These are phyloP conservation scores for Amesomyces nigricolor DNA, from an alignment of 2,329 filamentous ascomycete genomes.

Conservation along the genomic window DNA sequence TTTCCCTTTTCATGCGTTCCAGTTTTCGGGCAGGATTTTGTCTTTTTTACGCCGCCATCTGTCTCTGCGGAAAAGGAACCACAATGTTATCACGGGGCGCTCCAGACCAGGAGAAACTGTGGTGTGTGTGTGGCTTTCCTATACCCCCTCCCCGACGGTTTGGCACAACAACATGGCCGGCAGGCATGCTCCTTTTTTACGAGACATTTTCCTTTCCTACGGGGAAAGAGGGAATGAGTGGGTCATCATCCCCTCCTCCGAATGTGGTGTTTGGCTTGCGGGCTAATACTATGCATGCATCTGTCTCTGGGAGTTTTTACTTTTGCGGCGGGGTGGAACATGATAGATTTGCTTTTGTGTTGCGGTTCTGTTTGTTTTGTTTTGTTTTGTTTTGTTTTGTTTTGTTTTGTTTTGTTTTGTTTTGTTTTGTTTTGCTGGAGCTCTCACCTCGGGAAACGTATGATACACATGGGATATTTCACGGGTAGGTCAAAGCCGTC, in stretches of 20 bases:
- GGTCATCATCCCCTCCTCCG: background rate
- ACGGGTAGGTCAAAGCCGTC: conserved; percentile 9
- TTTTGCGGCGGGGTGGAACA: conserved; percentile 8
- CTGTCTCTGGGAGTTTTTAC: conserved; percentile 7
- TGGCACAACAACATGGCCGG: background rate
- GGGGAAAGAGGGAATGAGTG: background rate
- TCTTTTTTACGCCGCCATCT: background rate
- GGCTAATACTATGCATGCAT: conserved; percentile 15
- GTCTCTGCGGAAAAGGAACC: background rate
- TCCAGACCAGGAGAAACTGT: background rate
- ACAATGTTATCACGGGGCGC: background rate
- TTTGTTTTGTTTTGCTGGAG: background rate
- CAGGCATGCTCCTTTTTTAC: background rate
- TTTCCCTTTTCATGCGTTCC: too few species aligned
- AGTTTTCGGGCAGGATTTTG: background rate
- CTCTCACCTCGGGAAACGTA: background rate
- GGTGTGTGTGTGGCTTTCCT: background rate
- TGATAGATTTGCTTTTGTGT: conserved; percentile 14
- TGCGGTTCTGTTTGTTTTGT: background rate
- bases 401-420: too few species aligned
- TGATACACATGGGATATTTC: conserved; percentile 10
- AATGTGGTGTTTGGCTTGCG: background rate
- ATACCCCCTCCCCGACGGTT: background rate
- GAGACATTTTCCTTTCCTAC: background rate
- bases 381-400: too few species aligned